Evolutionary conservation across 352 stramenopile genomes (phyloP).

Genomic region (Phytophthora pistaciae): DNA sequence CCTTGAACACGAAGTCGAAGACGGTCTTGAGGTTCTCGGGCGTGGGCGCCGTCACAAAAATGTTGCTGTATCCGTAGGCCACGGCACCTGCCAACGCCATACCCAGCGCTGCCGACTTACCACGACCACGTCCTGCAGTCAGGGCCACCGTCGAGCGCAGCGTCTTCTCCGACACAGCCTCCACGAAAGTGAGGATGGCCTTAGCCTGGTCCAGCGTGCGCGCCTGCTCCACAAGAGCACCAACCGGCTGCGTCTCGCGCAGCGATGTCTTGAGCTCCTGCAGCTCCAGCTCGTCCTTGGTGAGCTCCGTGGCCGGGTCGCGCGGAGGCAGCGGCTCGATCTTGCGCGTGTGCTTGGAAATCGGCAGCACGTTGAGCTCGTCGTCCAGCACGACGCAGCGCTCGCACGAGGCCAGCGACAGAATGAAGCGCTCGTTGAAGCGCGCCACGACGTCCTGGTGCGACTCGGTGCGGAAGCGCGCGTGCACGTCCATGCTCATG

Average conservation of each 20-base stretch:
- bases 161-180: conserved; percentile 98
- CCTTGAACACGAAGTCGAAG: conserved; percentile 99
- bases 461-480: conserved; percentile 92
- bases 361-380: conserved; percentile 99
- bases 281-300: conserved; percentile 91
- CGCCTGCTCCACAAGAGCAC: conserved; percentile 95
- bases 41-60: conserved; percentile 98
- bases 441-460: conserved; percentile 96
- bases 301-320: conserved; percentile 63
- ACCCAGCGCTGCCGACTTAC: conserved; percentile 99
- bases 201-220: conserved; percentile 96
- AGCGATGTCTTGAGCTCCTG: conserved; percentile 96
- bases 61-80: conserved; percentile 93
- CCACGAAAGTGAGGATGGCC: conserved; percentile 97
- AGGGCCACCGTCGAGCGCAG: conserved; percentile 95
- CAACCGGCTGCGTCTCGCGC: conserved; percentile 95
- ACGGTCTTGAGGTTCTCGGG: conserved; percentile 99
- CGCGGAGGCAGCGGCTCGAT: conserved; percentile 85
- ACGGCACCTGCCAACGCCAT: conserved; percentile 88
- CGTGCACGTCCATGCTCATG: conserved; percentile 98
- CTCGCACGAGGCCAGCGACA: conserved; percentile 95
- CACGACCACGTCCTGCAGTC: conserved; percentile 91
- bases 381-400: conserved; percentile 99
- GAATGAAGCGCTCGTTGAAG: conserved; percentile 99
- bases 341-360: conserved; percentile 94